Percentiles rank a stretch among this genome's conserved stretches.
Conservation (phyloP, 148 eudicot species). For the Limonium bicolor region DNA sequence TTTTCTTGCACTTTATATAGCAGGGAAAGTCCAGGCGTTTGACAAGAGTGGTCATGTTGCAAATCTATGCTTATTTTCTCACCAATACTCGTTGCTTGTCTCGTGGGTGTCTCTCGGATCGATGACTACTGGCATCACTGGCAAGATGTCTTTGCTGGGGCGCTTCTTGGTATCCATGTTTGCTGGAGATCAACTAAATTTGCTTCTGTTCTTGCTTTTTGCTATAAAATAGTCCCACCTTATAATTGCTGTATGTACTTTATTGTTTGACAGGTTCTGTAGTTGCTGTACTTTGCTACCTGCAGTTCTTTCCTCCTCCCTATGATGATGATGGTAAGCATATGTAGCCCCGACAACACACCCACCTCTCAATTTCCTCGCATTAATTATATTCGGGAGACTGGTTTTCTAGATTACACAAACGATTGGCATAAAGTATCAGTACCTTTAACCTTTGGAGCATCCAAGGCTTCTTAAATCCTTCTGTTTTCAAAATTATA, state of each 20-base stretch:
- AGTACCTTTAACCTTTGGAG: no score
- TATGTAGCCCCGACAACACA: no score
- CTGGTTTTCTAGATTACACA: no score
- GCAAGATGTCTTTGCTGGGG: conserved; percentile 92
- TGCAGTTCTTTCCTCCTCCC: conserved; percentile 96
- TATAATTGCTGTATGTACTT: neutral
- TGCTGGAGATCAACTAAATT: neutral
- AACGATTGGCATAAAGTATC: no score
- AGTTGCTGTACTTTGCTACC: conserved; percentile 74
- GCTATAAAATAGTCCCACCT: neutral
- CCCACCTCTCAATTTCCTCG: no score
- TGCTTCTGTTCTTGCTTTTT: neutral
- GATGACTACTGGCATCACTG: conserved; percentile 99
- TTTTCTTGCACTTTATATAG: conserved; percentile 56
- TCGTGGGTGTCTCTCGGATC: conserved; percentile 79
- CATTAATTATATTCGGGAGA: no score
- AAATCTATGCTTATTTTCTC: conserved; percentile 58
- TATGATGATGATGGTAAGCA: conserved; percentile 59
- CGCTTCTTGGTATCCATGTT: conserved; percentile 70
- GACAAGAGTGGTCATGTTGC: conserved; percentile 70
- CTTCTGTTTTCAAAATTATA: neutral
- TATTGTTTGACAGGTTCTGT: conserved; percentile 37
- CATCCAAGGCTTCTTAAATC: neutral
- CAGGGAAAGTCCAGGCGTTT: conserved; percentile 62
- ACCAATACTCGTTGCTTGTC: conserved; percentile 54